These are phyloP conservation scores for Rhodotorula sp. DNA, from an alignment of 1,284 basidiomycete species.

Conservation along the genomic window DNA sequence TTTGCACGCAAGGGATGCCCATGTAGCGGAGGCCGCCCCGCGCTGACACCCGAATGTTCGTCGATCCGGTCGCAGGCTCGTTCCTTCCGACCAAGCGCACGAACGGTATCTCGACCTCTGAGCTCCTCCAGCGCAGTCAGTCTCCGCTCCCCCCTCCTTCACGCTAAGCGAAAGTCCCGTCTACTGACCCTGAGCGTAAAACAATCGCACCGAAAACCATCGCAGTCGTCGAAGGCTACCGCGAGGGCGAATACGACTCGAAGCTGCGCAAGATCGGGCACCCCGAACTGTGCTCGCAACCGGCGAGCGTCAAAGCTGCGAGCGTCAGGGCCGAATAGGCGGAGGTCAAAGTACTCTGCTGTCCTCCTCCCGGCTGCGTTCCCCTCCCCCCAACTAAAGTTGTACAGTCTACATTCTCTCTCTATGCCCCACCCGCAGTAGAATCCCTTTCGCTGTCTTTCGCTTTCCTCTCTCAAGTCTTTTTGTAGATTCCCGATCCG, in stretches of 20 bases:
- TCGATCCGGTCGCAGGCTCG: slow-evolving; percentile 60
- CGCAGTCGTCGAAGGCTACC: slow-evolving; percentile 46
- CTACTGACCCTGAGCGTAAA: background rate
- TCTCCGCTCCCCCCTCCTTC: slow-evolving; percentile 57
- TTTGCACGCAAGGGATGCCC: too few species aligned
- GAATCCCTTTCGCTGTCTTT: too few species aligned
- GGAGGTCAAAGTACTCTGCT: background rate
- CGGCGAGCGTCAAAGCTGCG: slow-evolving; percentile 25
- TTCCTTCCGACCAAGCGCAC: slow-evolving; percentile 95
- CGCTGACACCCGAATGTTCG: too few species aligned
- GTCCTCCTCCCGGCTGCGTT: background rate
- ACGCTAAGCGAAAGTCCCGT: background rate
- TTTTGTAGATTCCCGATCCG: too few species aligned
- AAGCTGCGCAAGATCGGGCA: slow-evolving; percentile 85
- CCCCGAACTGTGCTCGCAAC: slow-evolving; percentile 58
- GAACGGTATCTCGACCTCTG: slow-evolving; percentile 89
- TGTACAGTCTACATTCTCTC: too few species aligned
- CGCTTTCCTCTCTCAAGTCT: too few species aligned
- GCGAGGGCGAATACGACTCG: slow-evolving; percentile 70
- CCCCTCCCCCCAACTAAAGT: too few species aligned
- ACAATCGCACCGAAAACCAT: background rate
- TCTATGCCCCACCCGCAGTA: too few species aligned
- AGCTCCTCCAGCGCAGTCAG: slow-evolving; percentile 85
- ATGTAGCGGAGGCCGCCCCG: too few species aligned
- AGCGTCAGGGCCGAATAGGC: background rate